Evolutionary conservation across 768 basidiomycete genomes (phyloP), one percentile per base, ranked within the genome.

Genomic region (Boletus rubropictus): DNA sequence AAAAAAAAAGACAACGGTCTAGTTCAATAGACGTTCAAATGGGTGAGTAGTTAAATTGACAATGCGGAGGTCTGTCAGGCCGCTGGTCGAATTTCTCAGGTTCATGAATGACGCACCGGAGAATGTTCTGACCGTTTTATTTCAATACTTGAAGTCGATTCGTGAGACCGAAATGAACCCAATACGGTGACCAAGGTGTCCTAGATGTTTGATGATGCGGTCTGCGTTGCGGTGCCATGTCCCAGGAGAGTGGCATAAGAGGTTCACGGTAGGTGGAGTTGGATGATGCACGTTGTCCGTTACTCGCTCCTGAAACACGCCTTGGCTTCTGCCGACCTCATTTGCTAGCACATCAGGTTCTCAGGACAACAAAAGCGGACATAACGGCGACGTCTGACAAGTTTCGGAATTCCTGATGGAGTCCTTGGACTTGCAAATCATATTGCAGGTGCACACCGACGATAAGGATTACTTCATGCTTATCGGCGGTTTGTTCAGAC

Each of bases 401-500:
- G 41, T 32, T 32, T 42, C 40, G 55, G 15, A 20, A 32, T 36
- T 54, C 39, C 39, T 35, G 7, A 35, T 33, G 40, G 39, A 28
- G 22, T 39, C 10, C 37, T 35, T 28, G 24, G 6, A 21, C 20
- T 24, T 28, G 27, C 25, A 34, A 44, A n/a, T 15, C 12, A 22
- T 32, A 12, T 31, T 14, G 12, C 24, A 25, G 24, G 24, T 8
- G 34, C 25, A 25, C 14, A 15, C 29, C 29, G n/a, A 37, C 4
- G 54, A 55, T 55, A 55, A 53, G 50, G 36, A 57, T 42, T 40
- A 33, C 18, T n/a, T 43, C 54, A 33, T 28, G 32, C 32, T 51
- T 51, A 32, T 40, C 48, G 17, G 49, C n/a, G 5, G 42, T 20
- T 20, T 15, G n/a, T 20, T 11, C 3, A 5, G 29, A 31, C 40